Base-by-base conservation (phyloP, 2,329 filamentous ascomycete species). In the Dendryphion nanum region DNA sequence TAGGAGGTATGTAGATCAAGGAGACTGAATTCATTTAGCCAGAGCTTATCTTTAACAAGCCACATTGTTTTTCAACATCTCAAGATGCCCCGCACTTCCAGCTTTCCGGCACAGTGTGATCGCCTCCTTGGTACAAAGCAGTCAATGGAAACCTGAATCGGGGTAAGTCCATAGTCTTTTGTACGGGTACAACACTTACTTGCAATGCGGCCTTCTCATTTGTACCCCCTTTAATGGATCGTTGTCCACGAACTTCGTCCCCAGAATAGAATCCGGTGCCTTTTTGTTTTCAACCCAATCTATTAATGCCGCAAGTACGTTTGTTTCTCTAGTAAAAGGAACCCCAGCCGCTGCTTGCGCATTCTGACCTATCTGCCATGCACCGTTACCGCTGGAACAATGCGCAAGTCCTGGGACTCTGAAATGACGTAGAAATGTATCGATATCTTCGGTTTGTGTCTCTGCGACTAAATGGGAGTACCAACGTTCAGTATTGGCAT, bases 321-420 rank as follows among this genome's bases (percentile, higher is more conserved):
- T 60, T 1, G 35, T 29, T 12, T 41, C 13, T 4, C 35, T 28
- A 12, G 48, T 47, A 23, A 46, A 59, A 3, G 43, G 38, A 2
- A 56, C 42, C 2, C 52, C 51, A 5, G 35, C 33, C 4, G 47
- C 39, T 6, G 48, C 50, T 14, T 47, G 47, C 31, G 48, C 48
- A 1, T 42, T 45, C 24, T 63, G 52, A 1, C 61, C 60, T 26
- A 64, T 37, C 13, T 50, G 47, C 52, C 53, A 62, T 2, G 74
- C 74, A 0, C 75, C 73, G 0, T 53, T 58, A 1, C 76, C 76
- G 3, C 64, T 63, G 24, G 45, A 56, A 50, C 76, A 79, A 56
- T 79, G 76, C 6, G 58, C 63, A 72, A 78, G 74, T 4, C 76
- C 77, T 30, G 56, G 71, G 50, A 72, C 71, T 26, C 69, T 66